phyloP scores from a whole-genome alignment of 2,329 filamentous ascomycete genomes.

The Curvularia spicifera region DNA sequence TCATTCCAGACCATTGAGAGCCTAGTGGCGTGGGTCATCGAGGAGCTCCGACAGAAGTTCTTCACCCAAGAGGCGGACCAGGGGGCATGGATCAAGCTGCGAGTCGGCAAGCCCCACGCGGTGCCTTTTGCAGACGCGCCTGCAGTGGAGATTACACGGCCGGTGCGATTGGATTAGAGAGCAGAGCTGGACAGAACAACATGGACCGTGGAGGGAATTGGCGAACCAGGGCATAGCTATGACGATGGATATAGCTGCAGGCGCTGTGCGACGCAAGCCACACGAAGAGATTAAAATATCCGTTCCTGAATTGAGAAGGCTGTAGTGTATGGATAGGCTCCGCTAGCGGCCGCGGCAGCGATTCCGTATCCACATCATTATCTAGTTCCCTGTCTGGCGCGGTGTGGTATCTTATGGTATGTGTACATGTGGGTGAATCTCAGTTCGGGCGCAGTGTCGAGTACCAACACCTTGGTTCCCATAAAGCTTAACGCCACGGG shows the following conservation, averaged over 20 bases:
- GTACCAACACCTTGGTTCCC: neutral
- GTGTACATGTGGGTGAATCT: neutral
- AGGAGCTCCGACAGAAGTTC: constrained; percentile 52
- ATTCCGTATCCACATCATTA: constrained; percentile 12
- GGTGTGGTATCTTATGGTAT: neutral
- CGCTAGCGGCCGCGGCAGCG: constrained; percentile 13
- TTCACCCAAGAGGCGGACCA: constrained; percentile 38
- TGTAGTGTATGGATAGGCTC: constrained; percentile 6
- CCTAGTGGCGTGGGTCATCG: constrained; percentile 48
- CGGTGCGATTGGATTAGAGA: constrained; percentile 22
- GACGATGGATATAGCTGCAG: constrained; percentile 3
- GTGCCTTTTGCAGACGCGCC: constrained; percentile 76
- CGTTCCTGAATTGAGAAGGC: constrained; percentile 12
- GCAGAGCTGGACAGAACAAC: neutral
- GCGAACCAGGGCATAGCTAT: constrained; percentile 1
- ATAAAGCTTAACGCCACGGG: neutral
- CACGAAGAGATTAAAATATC: constrained; percentile 5
- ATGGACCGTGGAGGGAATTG: no score
- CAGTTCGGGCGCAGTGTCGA: neutral
- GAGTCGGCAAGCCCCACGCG: constrained; percentile 74
- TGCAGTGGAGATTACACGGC: constrained; percentile 63
- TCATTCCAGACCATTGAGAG: constrained; percentile 58
- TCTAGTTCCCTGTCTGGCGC: constrained; percentile 6
- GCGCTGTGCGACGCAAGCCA: constrained; percentile 11
- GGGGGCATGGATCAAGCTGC: constrained; percentile 64